phyloP scores from a whole-genome alignment of 1,284 basidiomycete species.

The Microbotryum lychnidis-dioicae region DNA sequence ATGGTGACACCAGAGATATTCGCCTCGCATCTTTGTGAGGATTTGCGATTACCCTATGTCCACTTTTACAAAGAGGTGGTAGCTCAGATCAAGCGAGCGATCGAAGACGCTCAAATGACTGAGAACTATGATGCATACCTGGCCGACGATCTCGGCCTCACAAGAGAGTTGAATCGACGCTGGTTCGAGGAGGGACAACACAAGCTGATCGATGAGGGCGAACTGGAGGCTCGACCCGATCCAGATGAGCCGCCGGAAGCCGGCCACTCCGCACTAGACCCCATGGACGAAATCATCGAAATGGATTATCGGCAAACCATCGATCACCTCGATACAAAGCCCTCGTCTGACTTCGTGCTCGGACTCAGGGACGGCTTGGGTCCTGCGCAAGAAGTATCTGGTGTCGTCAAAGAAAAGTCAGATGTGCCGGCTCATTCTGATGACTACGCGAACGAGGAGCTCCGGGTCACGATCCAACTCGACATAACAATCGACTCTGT shows the following conservation, averaged over 20 bases:
- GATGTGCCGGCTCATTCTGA: too few relatives aligned
- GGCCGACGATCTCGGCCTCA: slow-evolving; percentile 45
- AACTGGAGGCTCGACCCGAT: too few relatives aligned
- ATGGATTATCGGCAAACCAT: too few relatives aligned
- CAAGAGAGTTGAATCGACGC: slow-evolving; percentile 47
- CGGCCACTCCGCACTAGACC: too few relatives aligned
- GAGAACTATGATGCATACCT: slow-evolving; percentile 36
- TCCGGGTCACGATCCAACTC: slow-evolving; percentile 86
- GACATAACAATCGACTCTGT: slow-evolving; percentile 91
- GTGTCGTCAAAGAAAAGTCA: too few relatives aligned
- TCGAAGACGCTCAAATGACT: slow-evolving; percentile 60
- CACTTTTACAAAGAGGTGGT: slow-evolving; percentile 64
- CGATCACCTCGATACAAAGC: too few relatives aligned
- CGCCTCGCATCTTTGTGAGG: slow-evolving; percentile 82
- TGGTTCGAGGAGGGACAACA: slow-evolving; percentile 15
- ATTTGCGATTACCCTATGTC: slow-evolving; percentile 64
- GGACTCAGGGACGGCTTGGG: too few relatives aligned
- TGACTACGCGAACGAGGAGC: slow-evolving; percentile 52
- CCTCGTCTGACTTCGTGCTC: too few relatives aligned
- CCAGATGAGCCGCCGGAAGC: too few relatives aligned
- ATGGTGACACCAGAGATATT: slow-evolving; percentile 82
- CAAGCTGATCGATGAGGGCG: background rate
- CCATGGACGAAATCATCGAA: too few relatives aligned
- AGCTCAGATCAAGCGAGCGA: slow-evolving; percentile 76
- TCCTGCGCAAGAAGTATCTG: too few relatives aligned